Evolutionary conservation across 2,329 filamentous ascomycete species (phyloP), one percentile per base, ranked within the genome.

Genomic region (Hypoxylon rubiginosum): DNA sequence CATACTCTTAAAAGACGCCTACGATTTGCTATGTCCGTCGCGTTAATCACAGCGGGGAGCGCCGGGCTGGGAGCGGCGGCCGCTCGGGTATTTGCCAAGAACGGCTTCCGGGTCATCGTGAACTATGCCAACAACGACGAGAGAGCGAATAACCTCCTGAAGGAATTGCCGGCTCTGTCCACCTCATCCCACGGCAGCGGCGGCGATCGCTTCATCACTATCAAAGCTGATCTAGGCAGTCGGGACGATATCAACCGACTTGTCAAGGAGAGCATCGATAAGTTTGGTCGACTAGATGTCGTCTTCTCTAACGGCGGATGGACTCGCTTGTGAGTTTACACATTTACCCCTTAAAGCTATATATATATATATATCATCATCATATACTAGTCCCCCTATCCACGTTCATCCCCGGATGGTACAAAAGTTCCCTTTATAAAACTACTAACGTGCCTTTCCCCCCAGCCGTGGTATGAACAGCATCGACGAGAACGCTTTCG

Each of bases 261-360:
- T 0, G 86, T 94, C 0, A 78, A 84, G 17, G 84, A 90, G 48
- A 85, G 88, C 1, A 82, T 90, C 51, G 79, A 84, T 26, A 79
- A 78, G n/a, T 83, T 93, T 68, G 91, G 90, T 4, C 88, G 90
- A 1, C 77, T 96, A n/a, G 92, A 96, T 79, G 84, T 93, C 43
- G 82, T 96, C 49, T 87, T 95, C 72, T 91, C 90, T 2, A 96
- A 96, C 77, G 91, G 91, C 7, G 85, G 85, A 2, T 88, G 85
- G 84, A 86, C 85, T 0, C 74, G 72, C 15, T 75, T 84, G 67
- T 69, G 59, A 62, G 65, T 49, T 32, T 6, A 13, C 7, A 43
- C 51, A 10, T 50, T 30, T 1, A 21, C 15, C 24, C 15, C 39
- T n/a, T 26, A n/a, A 15, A 9, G 21, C n/a, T 17, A 36, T 11